Percentiles rank a stretch among this genome's conserved stretches.
phyloP scores from a whole-genome alignment of 1,139 yeast species.

The Scheffersomyces insectosa region DNA sequence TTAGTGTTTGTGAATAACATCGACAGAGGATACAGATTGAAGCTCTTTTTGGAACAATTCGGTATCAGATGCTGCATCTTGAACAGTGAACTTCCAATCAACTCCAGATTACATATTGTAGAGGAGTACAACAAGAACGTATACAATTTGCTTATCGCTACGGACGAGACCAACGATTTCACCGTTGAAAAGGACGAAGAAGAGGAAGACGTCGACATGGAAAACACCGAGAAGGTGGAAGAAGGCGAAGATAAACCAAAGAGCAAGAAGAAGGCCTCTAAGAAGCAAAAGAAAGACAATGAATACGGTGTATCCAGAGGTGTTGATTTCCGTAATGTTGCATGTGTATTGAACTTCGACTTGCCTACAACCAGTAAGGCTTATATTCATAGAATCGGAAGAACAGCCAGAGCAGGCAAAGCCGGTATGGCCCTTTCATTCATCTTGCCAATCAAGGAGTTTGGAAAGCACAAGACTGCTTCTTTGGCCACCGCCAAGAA shows the following conservation, averaged over 20 bases:
- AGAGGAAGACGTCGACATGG: constrained; percentile 41
- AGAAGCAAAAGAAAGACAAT: constrained; percentile 50
- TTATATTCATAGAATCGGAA: constrained; percentile 91
- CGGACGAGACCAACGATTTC: constrained; percentile 78
- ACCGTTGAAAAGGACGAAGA: constrained; percentile 50
- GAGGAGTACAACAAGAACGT: constrained; percentile 93
- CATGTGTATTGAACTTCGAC: constrained; percentile 95
- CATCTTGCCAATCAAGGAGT: constrained; percentile 79
- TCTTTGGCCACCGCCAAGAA: constrained; percentile 66
- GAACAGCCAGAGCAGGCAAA: constrained; percentile 98
- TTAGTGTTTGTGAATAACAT: constrained; percentile 88
- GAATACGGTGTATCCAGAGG: constrained; percentile 98
- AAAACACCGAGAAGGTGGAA: constrained; percentile 21
- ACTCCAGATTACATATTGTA: constrained; percentile 91
- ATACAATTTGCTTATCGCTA: constrained; percentile 85
- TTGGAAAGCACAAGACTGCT: constrained; percentile 88
- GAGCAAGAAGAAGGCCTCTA: constrained; percentile 24
- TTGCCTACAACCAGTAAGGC: constrained; percentile 88
- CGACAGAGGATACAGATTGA: constrained; percentile 92
- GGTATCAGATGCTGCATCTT: constrained; percentile 88
- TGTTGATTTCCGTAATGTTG: constrained; percentile 93
- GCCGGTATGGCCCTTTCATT: constrained; percentile 94
- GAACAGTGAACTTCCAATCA: constrained; percentile 89
- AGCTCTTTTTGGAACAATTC: constrained; percentile 89
- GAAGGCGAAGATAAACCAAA: constrained; percentile 14